A percentile compares a stretch with the other conserved stretches of the same genome.
These are phyloP conservation scores for Exophiala sp. DNA, from an alignment of 2,329 filamentous ascomycete genomes.

Conservation along the genomic window DNA sequence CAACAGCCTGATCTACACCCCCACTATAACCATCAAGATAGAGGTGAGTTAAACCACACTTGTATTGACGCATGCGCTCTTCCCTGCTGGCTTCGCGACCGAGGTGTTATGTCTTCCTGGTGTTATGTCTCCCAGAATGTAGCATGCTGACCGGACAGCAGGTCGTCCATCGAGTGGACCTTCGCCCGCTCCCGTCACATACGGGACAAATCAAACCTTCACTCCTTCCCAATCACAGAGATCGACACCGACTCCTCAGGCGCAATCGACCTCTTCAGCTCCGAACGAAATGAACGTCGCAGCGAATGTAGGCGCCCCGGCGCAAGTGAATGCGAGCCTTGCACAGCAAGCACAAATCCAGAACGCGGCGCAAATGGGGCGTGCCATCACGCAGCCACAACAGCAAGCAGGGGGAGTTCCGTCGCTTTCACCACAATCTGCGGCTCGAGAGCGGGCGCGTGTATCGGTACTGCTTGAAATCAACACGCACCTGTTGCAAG, in stretches of 20 bases:
- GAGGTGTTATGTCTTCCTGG: not conserved
- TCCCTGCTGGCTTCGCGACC: not conserved
- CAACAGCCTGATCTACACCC: constrained; percentile 8
- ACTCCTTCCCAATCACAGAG: constrained; percentile 9
- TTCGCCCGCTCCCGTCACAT: constrained; percentile 25
- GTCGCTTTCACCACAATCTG: constrained; percentile 29
- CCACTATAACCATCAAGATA: constrained; percentile 11
- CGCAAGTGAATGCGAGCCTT: constrained; percentile 16
- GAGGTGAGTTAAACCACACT: constrained; percentile 11
- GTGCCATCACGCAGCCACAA: constrained; percentile 11
- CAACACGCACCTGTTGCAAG: constrained; percentile 46
- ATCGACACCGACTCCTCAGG: constrained; percentile 5
- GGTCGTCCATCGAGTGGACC: constrained; percentile 20
- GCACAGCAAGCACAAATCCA: constrained; percentile 26
- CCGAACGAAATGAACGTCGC: constrained; percentile 14
- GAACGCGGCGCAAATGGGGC: constrained; percentile 20
- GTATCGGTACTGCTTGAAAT: constrained; percentile 46
- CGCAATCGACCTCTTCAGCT: constrained; percentile 1
- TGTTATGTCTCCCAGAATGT: not conserved
- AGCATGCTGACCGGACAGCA: constrained; percentile 6
- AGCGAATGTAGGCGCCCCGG: constrained; percentile 10
- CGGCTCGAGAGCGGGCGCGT: constrained; percentile 44
- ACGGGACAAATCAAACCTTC: constrained; percentile 13
- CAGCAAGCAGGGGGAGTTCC: constrained; percentile 3
- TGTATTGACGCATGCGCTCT: not conserved